Percentiles rank a stretch among this genome's conserved stretches.
Conservation (phyloP, 2,329 filamentous ascomycete genomes). For the Graphilbum fragrans region DNA sequence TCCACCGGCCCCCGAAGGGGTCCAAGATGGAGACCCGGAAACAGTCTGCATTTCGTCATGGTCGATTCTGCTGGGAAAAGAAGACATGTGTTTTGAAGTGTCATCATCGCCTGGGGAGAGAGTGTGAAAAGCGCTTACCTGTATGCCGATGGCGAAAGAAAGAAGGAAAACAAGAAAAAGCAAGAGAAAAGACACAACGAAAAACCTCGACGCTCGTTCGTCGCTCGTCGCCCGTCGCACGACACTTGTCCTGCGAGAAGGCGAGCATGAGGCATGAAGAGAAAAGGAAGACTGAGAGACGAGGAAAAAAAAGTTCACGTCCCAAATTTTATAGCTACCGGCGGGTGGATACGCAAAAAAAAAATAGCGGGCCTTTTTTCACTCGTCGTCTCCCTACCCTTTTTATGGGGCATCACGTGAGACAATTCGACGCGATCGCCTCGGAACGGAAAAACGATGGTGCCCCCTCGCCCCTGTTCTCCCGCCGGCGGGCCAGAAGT, state of each 20-base stretch:
- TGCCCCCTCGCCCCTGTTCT: too few relatives aligned
- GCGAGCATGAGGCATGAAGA: too few relatives aligned
- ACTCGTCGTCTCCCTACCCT: background rate
- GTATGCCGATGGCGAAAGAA: background rate
- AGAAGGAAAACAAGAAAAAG: background rate
- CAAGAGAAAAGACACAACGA: too few relatives aligned
- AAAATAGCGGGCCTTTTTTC: background rate
- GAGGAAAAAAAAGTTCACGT: background rate
- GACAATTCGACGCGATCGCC: too few relatives aligned
- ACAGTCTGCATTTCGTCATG: constrained; percentile 66
- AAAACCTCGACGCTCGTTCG: too few relatives aligned
- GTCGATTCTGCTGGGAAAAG: constrained; percentile 84
- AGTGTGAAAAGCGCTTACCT: background rate
- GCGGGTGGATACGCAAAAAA: background rate
- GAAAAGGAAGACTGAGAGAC: too few relatives aligned
- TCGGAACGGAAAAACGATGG: too few relatives aligned
- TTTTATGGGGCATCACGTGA: too few relatives aligned
- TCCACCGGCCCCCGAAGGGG: constrained; percentile 35
- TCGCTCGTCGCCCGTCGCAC: too few relatives aligned
- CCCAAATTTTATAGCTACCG: constrained; percentile 1
- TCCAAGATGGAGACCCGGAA: constrained; percentile 43
- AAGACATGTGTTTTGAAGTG: constrained; percentile 56
- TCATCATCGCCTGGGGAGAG: constrained; percentile 50
- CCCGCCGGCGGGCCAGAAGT: too few relatives aligned
- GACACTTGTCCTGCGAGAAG: too few relatives aligned